Base-by-base conservation (phyloP, 2,329 filamentous ascomycete species). In the Periconia digitata region DNA sequence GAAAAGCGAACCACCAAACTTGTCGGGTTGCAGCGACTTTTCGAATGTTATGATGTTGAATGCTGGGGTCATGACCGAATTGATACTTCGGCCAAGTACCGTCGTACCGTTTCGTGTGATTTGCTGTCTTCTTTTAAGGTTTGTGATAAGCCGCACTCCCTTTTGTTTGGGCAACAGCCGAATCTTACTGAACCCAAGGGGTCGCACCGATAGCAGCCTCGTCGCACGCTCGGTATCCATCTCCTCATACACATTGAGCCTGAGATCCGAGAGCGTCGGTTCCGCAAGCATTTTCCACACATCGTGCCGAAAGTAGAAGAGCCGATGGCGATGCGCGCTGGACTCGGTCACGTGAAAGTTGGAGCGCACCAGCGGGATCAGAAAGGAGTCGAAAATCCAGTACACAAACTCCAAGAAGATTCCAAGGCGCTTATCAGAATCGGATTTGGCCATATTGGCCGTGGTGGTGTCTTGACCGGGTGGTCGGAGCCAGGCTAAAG, bases 321-420 rank as follows among this genome's bases (percentile, higher is more conserved):
- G 74, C 22, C 85, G 84, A 60, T 94, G 90, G 15, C 87, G 85
- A 64, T 96, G 84, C 1, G 79, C 77, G 54, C 84, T 91, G 0
- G 91, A 94, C 69, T 99, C 94, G 0, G 94, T 99, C 32, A 96
- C 89, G 64, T 97, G 92, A 63, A 99, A 99, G 62, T 94, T 92
- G 53, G 83, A 85, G 27, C 89, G 84, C 40, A 97, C 81, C 7
- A 99, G 78, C 8, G 94, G 92, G 59, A 97, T 88, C 47, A 99
- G 66, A 18, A 96, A 78, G 0, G 92, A 96, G 70, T 99, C 94
- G 62, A 99, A 94, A 3, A 95, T 57, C 67, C 92, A 99, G 73
- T 96, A 97, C 6, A 97, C 62, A 49, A 97, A 85, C 67, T 99
- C 94, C 44, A 85, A 73, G 41, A 96, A 82, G 0, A 97, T 78